These are phyloP conservation scores for Lodderomyces margitis DNA, from an alignment of 1,139 yeast species.

Conservation along the genomic window DNA sequence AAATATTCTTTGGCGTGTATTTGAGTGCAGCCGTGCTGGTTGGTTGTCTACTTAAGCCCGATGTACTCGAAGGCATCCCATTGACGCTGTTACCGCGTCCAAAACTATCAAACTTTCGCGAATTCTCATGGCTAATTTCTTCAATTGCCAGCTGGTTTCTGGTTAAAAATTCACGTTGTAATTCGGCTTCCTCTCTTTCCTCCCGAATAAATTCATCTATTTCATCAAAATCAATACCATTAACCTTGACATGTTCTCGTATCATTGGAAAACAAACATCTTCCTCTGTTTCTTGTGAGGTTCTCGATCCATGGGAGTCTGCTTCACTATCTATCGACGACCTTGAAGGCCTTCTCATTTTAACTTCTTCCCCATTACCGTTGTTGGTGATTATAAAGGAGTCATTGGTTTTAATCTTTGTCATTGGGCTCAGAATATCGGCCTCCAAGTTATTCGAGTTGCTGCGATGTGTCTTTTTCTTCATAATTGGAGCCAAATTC, in stretches of 20 bases:
- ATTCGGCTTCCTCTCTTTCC: slow-evolving; percentile 32
- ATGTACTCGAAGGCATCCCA: slow-evolving; percentile 15
- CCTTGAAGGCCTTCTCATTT: slow-evolving; percentile 32
- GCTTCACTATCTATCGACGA: slow-evolving; percentile 57
- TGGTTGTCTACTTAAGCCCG: slow-evolving; percentile 3
- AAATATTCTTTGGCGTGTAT: slow-evolving; percentile 53
- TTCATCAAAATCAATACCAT: slow-evolving; percentile 78
- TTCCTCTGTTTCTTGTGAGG: slow-evolving; percentile 87
- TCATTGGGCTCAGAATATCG: slow-evolving; percentile 34
- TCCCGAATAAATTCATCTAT: slow-evolving; percentile 71
- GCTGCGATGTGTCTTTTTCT: slow-evolving; percentile 11
- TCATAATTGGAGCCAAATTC: slow-evolving; percentile 11
- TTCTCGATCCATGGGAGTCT: slow-evolving; percentile 69
- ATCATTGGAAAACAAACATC: slow-evolving; percentile 97
- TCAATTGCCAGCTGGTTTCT: slow-evolving; percentile 17
- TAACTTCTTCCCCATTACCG: slow-evolving; percentile 4
- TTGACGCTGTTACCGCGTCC: slow-evolving; percentile 14
- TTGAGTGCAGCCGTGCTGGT: slow-evolving; percentile 49
- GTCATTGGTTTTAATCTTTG: slow-evolving; percentile 33
- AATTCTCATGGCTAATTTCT: slow-evolving; percentile 4
- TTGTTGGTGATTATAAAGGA: slow-evolving; percentile 16
- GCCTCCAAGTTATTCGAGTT: slow-evolving; percentile 24
- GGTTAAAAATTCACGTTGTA: slow-evolving; percentile 32
- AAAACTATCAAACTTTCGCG: not conserved
- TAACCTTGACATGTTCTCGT: slow-evolving; percentile 64